phyloP scores from a whole-genome alignment of 768 basidiomycete species.

The Megacollybia marginata region DNA sequence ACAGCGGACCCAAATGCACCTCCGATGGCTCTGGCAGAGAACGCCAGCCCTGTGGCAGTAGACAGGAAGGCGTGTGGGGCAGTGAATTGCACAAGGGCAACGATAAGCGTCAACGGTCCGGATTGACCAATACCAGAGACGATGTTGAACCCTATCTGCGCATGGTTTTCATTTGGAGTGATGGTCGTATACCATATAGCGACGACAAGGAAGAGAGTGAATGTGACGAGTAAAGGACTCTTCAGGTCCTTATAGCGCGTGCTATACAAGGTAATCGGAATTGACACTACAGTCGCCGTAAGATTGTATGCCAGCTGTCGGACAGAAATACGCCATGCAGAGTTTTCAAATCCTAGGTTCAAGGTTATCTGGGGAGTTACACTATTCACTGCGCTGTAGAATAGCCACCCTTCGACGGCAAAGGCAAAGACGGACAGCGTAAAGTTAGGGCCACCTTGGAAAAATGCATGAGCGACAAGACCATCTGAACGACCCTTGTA shows the following conservation, averaged over 20 bases:
- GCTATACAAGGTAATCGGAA: slow-evolving; percentile 3
- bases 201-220: slow-evolving; percentile 11
- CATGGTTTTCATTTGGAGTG: slow-evolving; percentile 11
- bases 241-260: slow-evolving; percentile 14
- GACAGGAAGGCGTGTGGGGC: slow-evolving; percentile 13
- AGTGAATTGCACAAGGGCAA: slow-evolving; percentile 11
- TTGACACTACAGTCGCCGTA: background rate
- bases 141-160: slow-evolving; percentile 11
- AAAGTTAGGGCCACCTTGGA: slow-evolving; percentile 12
- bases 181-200: slow-evolving; percentile 14
- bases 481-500: slow-evolving; percentile 11
- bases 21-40: slow-evolving; percentile 12
- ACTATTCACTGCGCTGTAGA: slow-evolving; percentile 8
- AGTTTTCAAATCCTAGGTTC: background rate
- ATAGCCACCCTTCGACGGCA: slow-evolving; percentile 11
- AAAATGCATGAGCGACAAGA: slow-evolving; percentile 12
- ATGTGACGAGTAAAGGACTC: slow-evolving; percentile 9
- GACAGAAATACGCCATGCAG: background rate
- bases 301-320: background rate
- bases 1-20: slow-evolving; percentile 13
- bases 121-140: slow-evolving; percentile 13
- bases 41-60: slow-evolving; percentile 12
- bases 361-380: background rate
- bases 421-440: slow-evolving; percentile 9
- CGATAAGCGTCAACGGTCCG: slow-evolving; percentile 12